phyloP scores from a whole-genome alignment of 164 flowering plant genomes.

The Santalum album region DNA sequence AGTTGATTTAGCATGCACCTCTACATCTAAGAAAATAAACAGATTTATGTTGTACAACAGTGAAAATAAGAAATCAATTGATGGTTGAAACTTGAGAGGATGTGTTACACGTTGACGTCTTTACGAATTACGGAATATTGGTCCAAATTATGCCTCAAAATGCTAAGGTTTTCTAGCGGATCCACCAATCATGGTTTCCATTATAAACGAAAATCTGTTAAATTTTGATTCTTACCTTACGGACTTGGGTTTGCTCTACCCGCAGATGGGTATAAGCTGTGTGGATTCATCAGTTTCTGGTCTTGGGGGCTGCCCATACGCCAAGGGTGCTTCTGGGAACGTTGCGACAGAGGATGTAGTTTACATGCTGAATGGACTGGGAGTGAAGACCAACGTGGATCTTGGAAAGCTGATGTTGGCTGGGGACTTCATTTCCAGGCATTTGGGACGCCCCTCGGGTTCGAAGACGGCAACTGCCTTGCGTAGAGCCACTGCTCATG shows the following conservation, averaged over 20 bases:
- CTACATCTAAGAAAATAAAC: no score
- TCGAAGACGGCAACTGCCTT: conserved; percentile 85
- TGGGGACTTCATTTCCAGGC: conserved; percentile 82
- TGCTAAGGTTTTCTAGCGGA: no score
- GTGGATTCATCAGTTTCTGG: conserved; percentile 90
- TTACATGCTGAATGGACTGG: conserved; percentile 88
- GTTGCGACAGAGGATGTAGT: conserved; percentile 98
- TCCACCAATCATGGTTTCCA: no score
- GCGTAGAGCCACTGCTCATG: conserved; percentile 43
- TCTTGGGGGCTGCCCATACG: conserved; percentile 99
- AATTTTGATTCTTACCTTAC: neutral
- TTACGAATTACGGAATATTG: no score
- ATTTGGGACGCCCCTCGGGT: conserved; percentile 64
- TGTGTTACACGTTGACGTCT: no score
- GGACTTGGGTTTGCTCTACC: neutral
- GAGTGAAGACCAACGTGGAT: conserved; percentile 84
- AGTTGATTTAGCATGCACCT: no score
- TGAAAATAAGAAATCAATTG: no score
- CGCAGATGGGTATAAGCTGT: conserved; percentile 88
- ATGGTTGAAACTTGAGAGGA: no score
- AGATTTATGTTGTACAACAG: no score
- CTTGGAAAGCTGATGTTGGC: conserved; percentile 65
- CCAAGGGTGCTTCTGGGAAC: conserved; percentile 97
- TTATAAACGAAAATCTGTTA: no score
- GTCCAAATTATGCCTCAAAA: no score